Evolutionary conservation across 192 early-diverging fungal genomes (phyloP), one percentile per base, ranked within the genome.

Genomic region (Coemansia sp.): DNA sequence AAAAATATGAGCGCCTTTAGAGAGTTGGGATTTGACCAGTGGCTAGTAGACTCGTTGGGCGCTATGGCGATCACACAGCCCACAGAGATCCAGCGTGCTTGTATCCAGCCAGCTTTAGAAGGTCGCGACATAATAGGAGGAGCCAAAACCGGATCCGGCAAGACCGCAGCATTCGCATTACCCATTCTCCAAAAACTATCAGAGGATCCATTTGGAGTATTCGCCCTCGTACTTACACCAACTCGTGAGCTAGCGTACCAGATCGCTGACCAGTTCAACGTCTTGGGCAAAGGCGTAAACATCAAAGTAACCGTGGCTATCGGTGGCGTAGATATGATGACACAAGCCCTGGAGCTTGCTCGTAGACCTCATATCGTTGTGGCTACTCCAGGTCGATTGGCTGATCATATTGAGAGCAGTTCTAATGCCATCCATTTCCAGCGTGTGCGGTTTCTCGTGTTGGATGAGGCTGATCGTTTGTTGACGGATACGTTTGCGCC

Each of bases 151-250:
- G 98, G 98, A 57, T 92, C 89, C 2, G 98, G 98, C 63, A 99
- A 99, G 78, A 99, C 98, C 0, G 95, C 95, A 11, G 95, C 97
- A 0, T 99, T 99, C 88, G 98, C 98, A 6, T 75, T 98, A 11
- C 98, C 98, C 0, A 97, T 99, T 18, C 84, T 99, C 52, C 96
- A 98, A 69, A 92, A 91, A 70, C 88, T 99, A 3, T 92, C 95
- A 0, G 95, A 97, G 70, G 97, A 99, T 62, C 95, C 96, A 10
- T 99, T 91, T 72, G 98, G 98, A 24, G 88, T 97, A 2, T 99
- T 95, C 87, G 96, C 95, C 0, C 78, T 99, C 16, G 91, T 99
- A 1, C 78, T 98, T 71, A 98, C 97, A 24, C 97, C 97, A 1
- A 98, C 97, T 2, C 71, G 98, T 53, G 98, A 99, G 77, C 87